These are phyloP conservation scores for Lumnitzera racemosa DNA, from an alignment of 345 rosid genomes.

Conservation along the genomic window DNA sequence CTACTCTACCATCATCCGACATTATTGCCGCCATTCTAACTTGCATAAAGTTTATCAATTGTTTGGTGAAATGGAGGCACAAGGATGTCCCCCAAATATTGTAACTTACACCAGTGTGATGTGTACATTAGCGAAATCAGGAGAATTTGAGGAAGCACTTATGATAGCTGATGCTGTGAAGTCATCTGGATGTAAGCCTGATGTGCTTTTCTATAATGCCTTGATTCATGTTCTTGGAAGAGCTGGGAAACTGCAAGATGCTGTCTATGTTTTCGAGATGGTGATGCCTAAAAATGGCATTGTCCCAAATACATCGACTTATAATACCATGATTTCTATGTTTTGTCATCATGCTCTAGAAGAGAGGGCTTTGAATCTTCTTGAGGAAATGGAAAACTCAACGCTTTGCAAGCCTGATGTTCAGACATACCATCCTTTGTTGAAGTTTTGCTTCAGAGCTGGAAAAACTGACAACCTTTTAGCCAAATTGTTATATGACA, in stretches of 20 bases:
- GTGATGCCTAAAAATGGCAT: slow-evolving; percentile 49
- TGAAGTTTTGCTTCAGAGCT: slow-evolving; percentile 56
- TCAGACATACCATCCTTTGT: slow-evolving; percentile 64
- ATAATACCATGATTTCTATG: slow-evolving; percentile 75
- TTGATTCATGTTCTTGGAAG: slow-evolving; percentile 60
- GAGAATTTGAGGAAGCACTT: slow-evolving; percentile 50
- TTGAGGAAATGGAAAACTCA: slow-evolving; percentile 43
- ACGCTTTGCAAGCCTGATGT: slow-evolving; percentile 51
- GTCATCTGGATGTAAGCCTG: slow-evolving; percentile 41
- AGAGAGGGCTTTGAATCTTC: slow-evolving; percentile 37
- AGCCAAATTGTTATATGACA: slow-evolving; percentile 48
- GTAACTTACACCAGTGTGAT: slow-evolving; percentile 66
- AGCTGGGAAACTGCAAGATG: slow-evolving; percentile 52
- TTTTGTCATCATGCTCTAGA: slow-evolving; percentile 47
- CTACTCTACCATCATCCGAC: slow-evolving; percentile 58
- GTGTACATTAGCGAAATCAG: slow-evolving; percentile 47
- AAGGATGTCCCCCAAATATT: slow-evolving; percentile 55
- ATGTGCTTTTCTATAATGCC: slow-evolving; percentile 57
- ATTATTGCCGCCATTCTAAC: slow-evolving; percentile 38
- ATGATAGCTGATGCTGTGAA: slow-evolving; percentile 42
- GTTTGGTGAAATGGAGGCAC: slow-evolving; percentile 58
- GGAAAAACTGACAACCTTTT: slow-evolving; percentile 47
- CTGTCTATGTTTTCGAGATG: slow-evolving; percentile 39
- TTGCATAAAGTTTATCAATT: slow-evolving; percentile 50
- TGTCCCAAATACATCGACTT: slow-evolving; percentile 48